Evolutionary conservation across 805 yeast species (phyloP), one percentile per base, ranked within the genome.

Genomic region (Wickerhamomyces xylosicus): DNA sequence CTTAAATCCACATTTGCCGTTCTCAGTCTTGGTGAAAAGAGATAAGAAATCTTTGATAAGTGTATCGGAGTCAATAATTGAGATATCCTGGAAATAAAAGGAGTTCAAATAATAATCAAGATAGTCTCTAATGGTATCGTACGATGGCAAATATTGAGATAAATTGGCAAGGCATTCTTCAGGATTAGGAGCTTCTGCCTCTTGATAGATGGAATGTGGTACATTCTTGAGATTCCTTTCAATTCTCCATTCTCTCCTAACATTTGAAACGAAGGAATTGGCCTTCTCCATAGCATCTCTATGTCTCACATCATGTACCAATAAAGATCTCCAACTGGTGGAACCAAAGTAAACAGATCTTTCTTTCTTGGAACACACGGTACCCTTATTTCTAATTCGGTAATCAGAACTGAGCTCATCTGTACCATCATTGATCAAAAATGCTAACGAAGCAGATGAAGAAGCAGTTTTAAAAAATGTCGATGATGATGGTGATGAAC

Each of bases 231-330:
- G 18, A 4, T 42, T 38, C 21, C 41, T 46, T 21, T 42, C 49
- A 18, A 37, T 31, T 33, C 42, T 37, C 56, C 57, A 53, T 34
- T 49, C 50, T 28, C 43, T 41, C 28, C 45, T 45, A 7, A 48
- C 40, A 33, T 48, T 49, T 2, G 47, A 34, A 1, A 47, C 37
- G 27, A 44, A 46, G 0, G 36, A 15, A 20, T 42, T 41, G 2
- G 48, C 43, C 8, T 43, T 39, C 18, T 43, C 37, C 2, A 45
- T 13, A 3, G 43, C 13, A 6, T 45, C 54, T 3, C 37, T 31
- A 16, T 31, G 16, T 4, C 29, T 35, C 3, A 17, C 18, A 11
- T 43, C 38, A 3, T 42, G 28, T 15, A 34, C 41, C 16, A 46
- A 4, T 8, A 41, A 21, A 1, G 54, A 34, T 39, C 48, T 45